Base-by-base conservation (phyloP, 305 asterid genomes). In the Fraxinus nigra region DNA sequence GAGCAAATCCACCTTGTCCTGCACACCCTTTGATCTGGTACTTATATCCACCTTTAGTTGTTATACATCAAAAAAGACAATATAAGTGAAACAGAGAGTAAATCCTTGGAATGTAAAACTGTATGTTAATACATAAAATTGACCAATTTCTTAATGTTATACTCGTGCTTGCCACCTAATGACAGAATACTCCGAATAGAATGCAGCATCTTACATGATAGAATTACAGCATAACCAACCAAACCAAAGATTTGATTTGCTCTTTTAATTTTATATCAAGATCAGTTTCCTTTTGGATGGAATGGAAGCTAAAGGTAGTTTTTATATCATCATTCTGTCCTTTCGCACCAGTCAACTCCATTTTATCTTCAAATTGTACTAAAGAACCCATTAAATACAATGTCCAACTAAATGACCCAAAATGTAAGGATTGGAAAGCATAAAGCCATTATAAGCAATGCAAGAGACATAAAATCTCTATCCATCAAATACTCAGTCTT, bases 1-100 rank as follows among this genome's bases (percentile, higher is more conserved):
- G 95, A 80, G 98, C 98, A 85, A 96, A 96, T 84, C 99, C 98
- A 84, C 99, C 99, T 87, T 93, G 88, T 79, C 99, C 99, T 79
- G 99, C 99, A 89, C 98, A 90, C 4, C 99, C 99, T 90, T 92
- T 96, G 76, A 96, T 94, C 89, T 91, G 97, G 91, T 96, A 96
- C 87, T 91, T 92, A 83, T 87, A 85, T 78, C 97, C 94, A 86
- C 98, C 99, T 96, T 81, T 46, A 84, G 54, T 74, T 76, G 85
- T 78, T 82, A 85, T 56, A 54, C 88, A 78, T 84, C 69, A 51
- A 88, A 77, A 14, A 77, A 79, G 56, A 78, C 61, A 82, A 80
- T 82, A 76, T 80, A 75, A 67, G 78, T 86, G 75, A 4, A 73
- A 82, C 43, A 82, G 80, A 69, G 5, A 48, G 72, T 72, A 78